phyloP scores from a whole-genome alignment of 495 filamentous ascomycete species.

The Podospora fimiseda region DNA sequence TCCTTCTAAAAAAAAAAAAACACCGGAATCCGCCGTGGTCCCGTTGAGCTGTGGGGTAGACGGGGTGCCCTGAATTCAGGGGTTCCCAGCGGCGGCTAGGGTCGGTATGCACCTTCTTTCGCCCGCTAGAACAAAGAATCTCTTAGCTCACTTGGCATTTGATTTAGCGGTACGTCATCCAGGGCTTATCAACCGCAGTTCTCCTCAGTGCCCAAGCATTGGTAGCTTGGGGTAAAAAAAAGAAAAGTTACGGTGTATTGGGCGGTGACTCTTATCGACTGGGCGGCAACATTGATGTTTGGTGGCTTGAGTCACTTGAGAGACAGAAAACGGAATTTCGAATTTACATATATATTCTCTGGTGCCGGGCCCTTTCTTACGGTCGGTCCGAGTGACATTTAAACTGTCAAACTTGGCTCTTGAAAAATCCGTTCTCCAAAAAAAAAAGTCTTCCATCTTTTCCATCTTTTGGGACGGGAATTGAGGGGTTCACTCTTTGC shows the following conservation, averaged over 20 bases:
- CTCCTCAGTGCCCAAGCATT: too few relatives aligned
- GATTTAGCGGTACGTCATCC: slow-evolving; percentile 8
- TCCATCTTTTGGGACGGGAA: too few relatives aligned
- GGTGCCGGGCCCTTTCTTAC: too few relatives aligned
- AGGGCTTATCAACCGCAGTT: background rate
- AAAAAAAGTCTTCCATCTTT: too few relatives aligned
- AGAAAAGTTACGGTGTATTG: background rate
- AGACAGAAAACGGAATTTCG: background rate
- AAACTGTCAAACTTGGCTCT: too few relatives aligned
- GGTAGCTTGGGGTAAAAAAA: background rate
- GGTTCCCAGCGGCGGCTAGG: slow-evolving; percentile 19
- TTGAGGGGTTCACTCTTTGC: too few relatives aligned
- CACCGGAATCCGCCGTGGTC: background rate
- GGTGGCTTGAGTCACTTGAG: too few relatives aligned
- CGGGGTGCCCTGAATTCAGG: slow-evolving; percentile 8
- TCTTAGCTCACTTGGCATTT: slow-evolving; percentile 15
- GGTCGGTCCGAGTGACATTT: too few relatives aligned
- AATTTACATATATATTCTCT: background rate
- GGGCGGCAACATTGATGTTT: too few relatives aligned
- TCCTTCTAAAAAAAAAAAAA: background rate
- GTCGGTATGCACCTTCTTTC: slow-evolving; percentile 18
- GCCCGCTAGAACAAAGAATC: slow-evolving; percentile 14
- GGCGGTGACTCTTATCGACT: slow-evolving; percentile 10
- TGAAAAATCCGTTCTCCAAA: too few relatives aligned
- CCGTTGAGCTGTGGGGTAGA: background rate